These are phyloP conservation scores for Fragilaria radians DNA, from an alignment of 108 stramenopile genomes.

Conservation along the genomic window DNA sequence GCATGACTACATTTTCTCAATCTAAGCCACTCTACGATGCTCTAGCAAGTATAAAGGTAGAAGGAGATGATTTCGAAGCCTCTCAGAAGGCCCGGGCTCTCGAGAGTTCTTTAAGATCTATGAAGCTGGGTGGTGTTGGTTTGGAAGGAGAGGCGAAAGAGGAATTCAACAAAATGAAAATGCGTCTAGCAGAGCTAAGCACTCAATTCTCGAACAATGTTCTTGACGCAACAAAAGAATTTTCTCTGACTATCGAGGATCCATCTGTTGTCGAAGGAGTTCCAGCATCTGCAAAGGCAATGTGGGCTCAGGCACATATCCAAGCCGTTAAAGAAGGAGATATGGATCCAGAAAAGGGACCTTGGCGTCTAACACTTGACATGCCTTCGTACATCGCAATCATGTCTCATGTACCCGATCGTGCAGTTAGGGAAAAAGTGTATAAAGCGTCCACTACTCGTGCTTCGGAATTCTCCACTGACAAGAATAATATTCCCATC, in stretches of 20 bases:
- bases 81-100: slow-evolving; percentile 79
- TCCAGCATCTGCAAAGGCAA: slow-evolving; percentile 83
- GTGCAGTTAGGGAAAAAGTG: slow-evolving; percentile 81
- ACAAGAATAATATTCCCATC: slow-evolving; percentile 85
- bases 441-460: slow-evolving; percentile 87
- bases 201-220: slow-evolving; percentile 95
- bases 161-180: slow-evolving; percentile 92
- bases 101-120: slow-evolving; percentile 57
- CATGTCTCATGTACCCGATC: slow-evolving; percentile 86
- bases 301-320: slow-evolving; percentile 81
- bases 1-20: slow-evolving; percentile 84
- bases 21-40: slow-evolving; percentile 86
- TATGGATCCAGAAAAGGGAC: slow-evolving; percentile 76
- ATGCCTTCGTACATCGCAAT: slow-evolving; percentile 90
- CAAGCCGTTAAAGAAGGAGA: slow-evolving; percentile 32
- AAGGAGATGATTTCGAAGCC: slow-evolving; percentile 43
- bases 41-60: slow-evolving; percentile 52
- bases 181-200: slow-evolving; percentile 76
- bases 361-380: slow-evolving; percentile 93
- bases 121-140: slow-evolving; percentile 92
- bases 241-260: slow-evolving; percentile 65
- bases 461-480: slow-evolving; percentile 62
- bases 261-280: slow-evolving; percentile 75
- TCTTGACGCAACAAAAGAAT: slow-evolving; percentile 94
- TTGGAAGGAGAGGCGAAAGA: slow-evolving; percentile 83